Base-by-base conservation (phyloP, 1,284 basidiomycete genomes). In the Pascua sp. region DNA sequence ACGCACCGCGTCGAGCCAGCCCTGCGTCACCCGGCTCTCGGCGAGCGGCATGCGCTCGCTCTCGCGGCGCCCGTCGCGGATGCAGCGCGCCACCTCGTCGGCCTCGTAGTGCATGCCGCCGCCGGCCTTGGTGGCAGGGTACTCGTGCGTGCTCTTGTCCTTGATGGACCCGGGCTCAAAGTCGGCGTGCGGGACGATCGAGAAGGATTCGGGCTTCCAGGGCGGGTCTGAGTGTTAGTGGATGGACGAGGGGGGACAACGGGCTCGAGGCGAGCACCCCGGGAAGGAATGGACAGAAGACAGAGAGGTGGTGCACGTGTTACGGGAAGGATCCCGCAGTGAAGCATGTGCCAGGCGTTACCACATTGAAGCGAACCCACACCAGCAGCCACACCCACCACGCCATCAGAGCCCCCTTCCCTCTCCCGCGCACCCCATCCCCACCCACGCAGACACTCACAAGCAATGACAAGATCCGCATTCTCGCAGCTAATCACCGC, bases 11-110 rank as follows among this genome's bases (percentile, higher is more conserved):
- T 92, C 90, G 69, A 92, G 89, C 57, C 90, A 83, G 41, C 83
- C 79, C 86, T 91, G 91, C 62, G 87, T 83, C 61, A 91, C 68
- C 61, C 88, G 67, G 69, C 86, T 90, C 79, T 90, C 90, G 43
- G 84, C 83, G 61, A 86, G 86, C 1, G 84, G 82, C 87, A 90
- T 91, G 24, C 84, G 67, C 7, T 80, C 80, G 65, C 88, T 89
- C 76, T 91, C 84, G n/a, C 78, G 77, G 77, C 87, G 88, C 8
- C 87, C 88, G 56, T 87, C 87, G 48, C 85, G 77, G 17, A 93
- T 78, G 67, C 87, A 89, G 49, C 89, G 77, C 13, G 89, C 91
- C 15, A 91, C 90, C 62, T 92, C 91, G 59, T 77, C 75, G 11
- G 75, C 77, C 61, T 78, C 73, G 61, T 75, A 78, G 38, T 72